phyloP scores from a whole-genome alignment of 305 asterid species.

The Coffea humblotiana region DNA sequence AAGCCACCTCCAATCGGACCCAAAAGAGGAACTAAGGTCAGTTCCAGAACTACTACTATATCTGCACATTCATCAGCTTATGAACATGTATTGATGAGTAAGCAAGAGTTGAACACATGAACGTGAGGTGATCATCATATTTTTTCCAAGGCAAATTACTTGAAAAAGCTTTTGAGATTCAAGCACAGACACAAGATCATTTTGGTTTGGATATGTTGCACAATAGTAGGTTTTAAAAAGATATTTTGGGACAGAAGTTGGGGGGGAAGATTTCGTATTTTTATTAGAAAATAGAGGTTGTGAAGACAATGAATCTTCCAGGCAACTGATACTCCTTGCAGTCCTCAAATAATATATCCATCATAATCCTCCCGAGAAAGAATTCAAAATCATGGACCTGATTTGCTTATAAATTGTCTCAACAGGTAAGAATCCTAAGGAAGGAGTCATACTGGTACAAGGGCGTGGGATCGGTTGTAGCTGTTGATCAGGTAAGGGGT shows the following conservation, averaged over 20 bases:
- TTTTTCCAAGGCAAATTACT: neutral
- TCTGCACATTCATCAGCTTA: neutral
- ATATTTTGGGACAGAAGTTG: neutral
- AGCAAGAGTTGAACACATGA: neutral
- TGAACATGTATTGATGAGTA: neutral
- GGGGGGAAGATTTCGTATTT: neutral
- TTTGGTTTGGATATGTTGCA: too few relatives aligned
- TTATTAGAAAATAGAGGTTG: neutral
- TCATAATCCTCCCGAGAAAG: neutral
- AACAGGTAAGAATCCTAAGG: conserved; percentile 82
- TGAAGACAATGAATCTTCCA: neutral
- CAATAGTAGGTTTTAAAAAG: too few relatives aligned
- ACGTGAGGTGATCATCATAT: neutral
- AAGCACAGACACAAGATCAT: neutral
- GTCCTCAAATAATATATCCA: too few relatives aligned
- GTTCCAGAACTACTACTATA: neutral
- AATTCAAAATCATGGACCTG: neutral
- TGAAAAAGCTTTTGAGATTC: neutral
- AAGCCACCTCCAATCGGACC: conserved; percentile 84
- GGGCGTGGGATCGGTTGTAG: conserved; percentile 72
- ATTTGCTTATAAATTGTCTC: neutral
- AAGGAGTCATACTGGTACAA: conserved; percentile 84
- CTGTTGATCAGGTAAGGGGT: conserved; percentile 72
- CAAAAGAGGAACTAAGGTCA: conserved; percentile 72
- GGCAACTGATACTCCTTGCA: neutral